Evolutionary conservation across 768 basidiomycete species (phyloP), one percentile per base, ranked within the genome.

Genomic region (Serendipita sp.): DNA sequence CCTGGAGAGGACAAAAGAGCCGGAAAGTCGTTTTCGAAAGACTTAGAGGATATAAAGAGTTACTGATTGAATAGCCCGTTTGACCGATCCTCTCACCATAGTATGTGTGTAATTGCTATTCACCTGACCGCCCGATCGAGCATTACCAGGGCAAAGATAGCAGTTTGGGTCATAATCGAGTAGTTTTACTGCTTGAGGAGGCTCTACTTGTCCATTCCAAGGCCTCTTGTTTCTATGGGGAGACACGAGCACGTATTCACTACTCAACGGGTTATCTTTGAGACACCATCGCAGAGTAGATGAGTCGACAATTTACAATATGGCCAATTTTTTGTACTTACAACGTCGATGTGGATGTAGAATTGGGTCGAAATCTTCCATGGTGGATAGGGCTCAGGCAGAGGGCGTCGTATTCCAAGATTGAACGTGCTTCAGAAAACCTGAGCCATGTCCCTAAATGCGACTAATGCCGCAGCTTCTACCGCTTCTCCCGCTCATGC

Each of bases 211-310:
- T 35, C 92, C 92, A 45, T 85, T 79, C 93, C 93, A 96, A 13
- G 93, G 93, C 18, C 93, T 83, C 70, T 89, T 91, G 5, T 80
- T 90, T 63, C 93, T 86, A 73, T 95, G 92, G 0, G 92, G 90
- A 45, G 91, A 92, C 41, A 92, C 87, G 38, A 94, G 83, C 64
- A 92, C 76, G 71, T 89, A 79, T 69, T 86, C 86, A 66, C 82
- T 80, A 0, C 82, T 84, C 65, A 94, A 80, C 2, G 92, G 89
- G 70, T 94, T 94, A 72, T 82, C 90, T 92, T 70, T 13, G 53
- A 64, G 63, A 24, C 41, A 5, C 41, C 41, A 41, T 41, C 13
- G 41, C 5, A 1, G 5, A 13, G 41, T 63, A 35, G 38, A 32
- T 24, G 24, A 48, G 35, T 60, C 66, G 41, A 66, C 44, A 63